Conservation (phyloP, 2,329 filamentous ascomycete genomes). For the Epicoccum nigrum region DNA sequence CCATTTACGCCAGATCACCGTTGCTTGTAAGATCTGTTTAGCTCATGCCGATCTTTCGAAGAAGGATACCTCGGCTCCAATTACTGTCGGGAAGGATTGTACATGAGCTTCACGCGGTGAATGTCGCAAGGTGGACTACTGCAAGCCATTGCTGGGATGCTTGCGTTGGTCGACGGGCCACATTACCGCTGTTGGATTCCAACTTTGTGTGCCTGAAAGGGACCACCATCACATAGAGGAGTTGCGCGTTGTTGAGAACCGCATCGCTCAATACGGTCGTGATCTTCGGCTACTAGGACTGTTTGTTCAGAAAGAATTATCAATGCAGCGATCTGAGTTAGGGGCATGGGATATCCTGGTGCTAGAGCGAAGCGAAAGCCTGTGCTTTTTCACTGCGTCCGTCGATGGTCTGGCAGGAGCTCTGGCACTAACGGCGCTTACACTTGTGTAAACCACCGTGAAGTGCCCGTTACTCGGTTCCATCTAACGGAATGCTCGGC, state of each 20-base stretch:
- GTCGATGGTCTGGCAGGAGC: constrained; percentile 5
- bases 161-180: constrained; percentile 3
- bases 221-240: neutral
- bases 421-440: constrained; percentile 15
- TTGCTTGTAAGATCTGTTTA: neutral
- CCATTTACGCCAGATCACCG: neutral
- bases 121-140: constrained; percentile 13
- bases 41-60: constrained; percentile 1
- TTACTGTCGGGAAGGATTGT: neutral
- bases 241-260: constrained; percentile 11
- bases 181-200: constrained; percentile 9
- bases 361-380: constrained; percentile 1
- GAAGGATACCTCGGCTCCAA: neutral
- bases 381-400: constrained; percentile 12
- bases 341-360: constrained; percentile 16
- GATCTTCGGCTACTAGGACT: constrained; percentile 19
- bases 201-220: neutral
- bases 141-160: constrained; percentile 22
- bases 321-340: constrained; percentile 15
- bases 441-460: constrained; percentile 20
- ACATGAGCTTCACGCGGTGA: neutral
- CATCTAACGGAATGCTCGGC: neutral
- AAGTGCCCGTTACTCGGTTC: constrained; percentile 21
- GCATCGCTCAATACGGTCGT: constrained; percentile 8
- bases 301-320: constrained; percentile 3